A percentile compares a stretch with the other conserved stretches of the same genome.
These are phyloP conservation scores for Ogataea hybrid DNA, from an alignment of 1,139 yeast species.

Conservation along the genomic window DNA sequence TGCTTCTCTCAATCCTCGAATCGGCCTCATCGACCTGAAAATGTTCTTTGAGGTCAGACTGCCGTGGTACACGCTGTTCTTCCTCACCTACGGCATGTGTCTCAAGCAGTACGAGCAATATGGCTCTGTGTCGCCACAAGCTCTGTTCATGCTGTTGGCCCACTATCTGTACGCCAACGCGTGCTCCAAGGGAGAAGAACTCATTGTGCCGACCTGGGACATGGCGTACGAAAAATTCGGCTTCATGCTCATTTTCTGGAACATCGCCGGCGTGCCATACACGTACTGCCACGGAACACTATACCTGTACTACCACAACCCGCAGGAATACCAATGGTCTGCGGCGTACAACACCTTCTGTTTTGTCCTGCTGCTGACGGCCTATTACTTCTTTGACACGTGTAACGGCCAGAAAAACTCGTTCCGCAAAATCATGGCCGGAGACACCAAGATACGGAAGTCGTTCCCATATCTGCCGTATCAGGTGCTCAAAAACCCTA, in stretches of 20 bases:
- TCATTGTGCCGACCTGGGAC: constrained; percentile 98
- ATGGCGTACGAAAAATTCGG: constrained; percentile 99
- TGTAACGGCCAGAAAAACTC: constrained; percentile 94
- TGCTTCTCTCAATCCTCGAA: constrained; percentile 92
- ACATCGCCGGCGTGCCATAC: constrained; percentile 98
- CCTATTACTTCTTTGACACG: constrained; percentile 93
- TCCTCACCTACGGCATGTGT: constrained; percentile 71
- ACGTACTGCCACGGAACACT: constrained; percentile 94
- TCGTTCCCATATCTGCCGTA: constrained; percentile 92
- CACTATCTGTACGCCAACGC: constrained; percentile 97
- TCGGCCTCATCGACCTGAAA: constrained; percentile 88
- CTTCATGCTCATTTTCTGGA: constrained; percentile 97
- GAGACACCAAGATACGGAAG: constrained; percentile 71
- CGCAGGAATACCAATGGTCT: constrained; percentile 77
- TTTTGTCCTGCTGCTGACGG: constrained; percentile 54
- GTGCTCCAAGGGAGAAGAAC: constrained; percentile 95
- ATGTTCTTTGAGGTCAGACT: constrained; percentile 97
- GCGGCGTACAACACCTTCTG: constrained; percentile 53
- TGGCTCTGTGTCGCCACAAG: constrained; percentile 79
- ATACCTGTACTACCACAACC: constrained; percentile 77
- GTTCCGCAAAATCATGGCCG: constrained; percentile 84
- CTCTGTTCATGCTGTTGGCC: constrained; percentile 70
- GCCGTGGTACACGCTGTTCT: constrained; percentile 92
- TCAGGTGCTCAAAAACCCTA: constrained; percentile 78
- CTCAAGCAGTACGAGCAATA: constrained; percentile 77